Base-by-base conservation (phyloP, 2,329 filamentous ascomycete species). In the Talaromyces amestolkiae region DNA sequence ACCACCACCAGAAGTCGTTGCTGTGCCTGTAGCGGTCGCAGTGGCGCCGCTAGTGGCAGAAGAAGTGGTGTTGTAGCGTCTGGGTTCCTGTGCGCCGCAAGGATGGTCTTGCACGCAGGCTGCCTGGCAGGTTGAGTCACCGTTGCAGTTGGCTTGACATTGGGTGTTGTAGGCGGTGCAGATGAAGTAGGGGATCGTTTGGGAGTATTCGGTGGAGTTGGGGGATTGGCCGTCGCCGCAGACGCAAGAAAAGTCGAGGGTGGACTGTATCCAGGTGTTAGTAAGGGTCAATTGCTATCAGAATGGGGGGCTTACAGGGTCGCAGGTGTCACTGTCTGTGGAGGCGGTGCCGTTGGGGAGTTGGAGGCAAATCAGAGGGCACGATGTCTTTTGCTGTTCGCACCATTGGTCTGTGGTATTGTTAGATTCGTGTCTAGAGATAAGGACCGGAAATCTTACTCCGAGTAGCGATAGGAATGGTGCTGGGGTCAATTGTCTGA, bases 161-260 rank as follows among this genome's bases (percentile, higher is more conserved):
- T 86, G 78, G 72, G 80, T 84, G 74, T 84, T 85, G 76, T 78
- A 80, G 68, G 86, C 80, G 10, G 81, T 83, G 79, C 87, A 89
- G 75, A 85, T 80, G 77, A 81, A 88, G 80, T 84, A 89, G 19
- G 87, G 86, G 61, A 89, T 80, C 15, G 87, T 89, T 70, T 86
- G 83, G 39, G 85, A 85, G 80, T 86, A 89, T 72, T 88, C 79
- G 68, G 85, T 83, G 65, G 86, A 76, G 73, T 89, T 89, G 70
- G 87, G 87, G 5, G 78, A 72, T 63, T 81, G 69, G 68, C 81
- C 80, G 72, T 84, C 83, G 66, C 71, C 76, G 77, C 87, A 89
- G 69, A 86, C 77, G 73, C 87, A 89, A 63, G 73, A 72, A 76
- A 84, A 89, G 66, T 70, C 70, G n/a, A 89, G 81, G 49, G 78